Evolutionary conservation across 129 eudicot genomes (phyloP).

Genomic region (Flaveria bidentis): DNA sequence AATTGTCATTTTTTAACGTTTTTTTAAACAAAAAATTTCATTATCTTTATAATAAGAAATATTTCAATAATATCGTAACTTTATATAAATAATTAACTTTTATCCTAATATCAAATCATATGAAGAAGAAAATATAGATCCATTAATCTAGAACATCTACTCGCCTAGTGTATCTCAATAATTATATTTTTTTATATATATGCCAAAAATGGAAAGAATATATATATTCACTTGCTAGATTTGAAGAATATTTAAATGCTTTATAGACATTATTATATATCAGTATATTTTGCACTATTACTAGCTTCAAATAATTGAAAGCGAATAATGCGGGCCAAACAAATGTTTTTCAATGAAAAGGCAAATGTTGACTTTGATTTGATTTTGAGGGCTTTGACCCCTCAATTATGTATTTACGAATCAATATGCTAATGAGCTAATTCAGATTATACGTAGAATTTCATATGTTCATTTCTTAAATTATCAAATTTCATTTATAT

Average conservation of each 20-base stretch:
- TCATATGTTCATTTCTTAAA: too few relatives aligned
- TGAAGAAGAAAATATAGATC: too few relatives aligned
- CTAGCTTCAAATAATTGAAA: background rate
- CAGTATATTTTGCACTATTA: background rate
- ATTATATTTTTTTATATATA: background rate
- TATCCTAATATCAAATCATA: too few relatives aligned
- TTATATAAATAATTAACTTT: too few relatives aligned
- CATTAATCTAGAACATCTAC: too few relatives aligned
- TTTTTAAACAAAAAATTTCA: too few relatives aligned
- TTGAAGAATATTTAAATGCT: background rate
- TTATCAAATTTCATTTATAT: too few relatives aligned
- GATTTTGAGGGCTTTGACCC: background rate
- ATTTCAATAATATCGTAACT: too few relatives aligned
- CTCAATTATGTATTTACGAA: background rate
- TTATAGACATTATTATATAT: background rate
- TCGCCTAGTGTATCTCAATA: too few relatives aligned
- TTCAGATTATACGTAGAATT: too few relatives aligned
- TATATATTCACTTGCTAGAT: background rate
- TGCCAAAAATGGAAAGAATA: constrained; percentile 7
- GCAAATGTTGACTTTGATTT: background rate
- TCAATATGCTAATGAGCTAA: background rate
- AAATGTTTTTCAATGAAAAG: background rate
- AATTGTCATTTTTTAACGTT: too few relatives aligned
- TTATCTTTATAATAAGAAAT: too few relatives aligned
- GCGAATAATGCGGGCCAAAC: background rate